Evolutionary conservation across 2,329 filamentous ascomycete genomes (phyloP), one percentile per base, ranked within the genome.

Genomic region (Colletotrichum melonis): DNA sequence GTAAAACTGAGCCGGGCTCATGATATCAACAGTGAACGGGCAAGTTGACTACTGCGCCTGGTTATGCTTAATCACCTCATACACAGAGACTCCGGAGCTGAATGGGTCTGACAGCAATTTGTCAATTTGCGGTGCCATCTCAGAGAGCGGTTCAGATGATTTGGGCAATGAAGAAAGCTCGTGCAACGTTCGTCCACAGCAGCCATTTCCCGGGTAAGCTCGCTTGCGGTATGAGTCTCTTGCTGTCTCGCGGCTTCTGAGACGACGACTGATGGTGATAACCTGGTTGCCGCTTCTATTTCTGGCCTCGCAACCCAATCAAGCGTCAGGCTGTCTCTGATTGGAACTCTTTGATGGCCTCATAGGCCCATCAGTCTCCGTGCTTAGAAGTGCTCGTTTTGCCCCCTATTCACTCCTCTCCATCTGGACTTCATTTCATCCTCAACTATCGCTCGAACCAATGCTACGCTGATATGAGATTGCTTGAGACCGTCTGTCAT

Each of bases 131-230:
- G 19, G 24, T 49, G 19, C 14, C 14, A 49, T 35, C 52, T 46
- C 42, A 26, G 59, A 28, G 14, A 49, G 42, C 32, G 16, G 38
- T 70, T 73, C 67, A 70, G 66, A 73, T 49, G 66, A 56, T 46
- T 26, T 38, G n/a, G 5, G 24, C 38, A 60, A 55, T 30, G 49
- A 5, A 19, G 49, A 55, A n/a, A 56, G 32, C 38, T 69, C 32
- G 22, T 64, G 70, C 32, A 55, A 60, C 16, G 14, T 56, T 54
- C 30, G n/a, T 56, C 35, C 32, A 49, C 52, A 16, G 35, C 28
- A 32, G 24, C 2, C 67, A 70, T 66, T 60, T 62, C 46, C 66
- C 60, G 32, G 54, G 30, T 64, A 22, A 56, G 5, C 28, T 32
- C 6, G 14, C 35, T 32, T 71, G 56, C 38, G 35, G 56, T 28